Base-by-base conservation (phyloP, 306 rosid genomes). In the Arachis stenosperma region DNA sequence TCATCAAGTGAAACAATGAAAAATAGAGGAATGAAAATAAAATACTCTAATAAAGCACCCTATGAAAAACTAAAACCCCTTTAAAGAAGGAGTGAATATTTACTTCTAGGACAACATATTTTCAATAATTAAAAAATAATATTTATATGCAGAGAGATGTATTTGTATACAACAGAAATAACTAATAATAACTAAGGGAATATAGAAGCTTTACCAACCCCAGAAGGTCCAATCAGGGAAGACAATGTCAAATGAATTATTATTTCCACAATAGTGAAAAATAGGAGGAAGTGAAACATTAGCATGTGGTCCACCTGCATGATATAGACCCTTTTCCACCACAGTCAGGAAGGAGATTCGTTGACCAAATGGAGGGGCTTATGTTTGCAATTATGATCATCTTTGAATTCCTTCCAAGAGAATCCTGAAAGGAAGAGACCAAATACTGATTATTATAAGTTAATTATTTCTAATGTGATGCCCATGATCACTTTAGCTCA, bases 361-460 rank as follows among this genome's bases (percentile, higher is more conserved):
- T 96, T 78, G 22, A 89, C 99, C 97, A 78, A 82, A 85, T 89
- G 69, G 99, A 87, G 75, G 99, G 99, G 74, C 93, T 91, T 75
- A 90, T 82, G 71, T 94, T 94, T 82, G 99, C 96, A 76, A 94
- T 91, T 72, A 94, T 94, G 67, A 62, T 91, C 9, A 96, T 94
- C 81, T 94, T 94, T 64, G 97, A 79, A 73, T 94, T 94, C 73
- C 99, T 97, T 61, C 99, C 99, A 2, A 94, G 89, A 71, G 99
- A 94, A 79, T 94, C 97, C 99, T 94, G 93, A 71, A 81, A 82
- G 78, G 70, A 82, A 77, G 67, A 76, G 36, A 59, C 40, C 50
- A 36, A 78, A 54, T 11, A 76, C 9, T 41, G 33, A 67, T 76
- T 60, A 80, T 62, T 1, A 30, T 33, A 33, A 33, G 37, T 3